Evolutionary conservation across 148 eudicot species (phyloP).

Genomic region (Heliamphora exappendiculata): DNA sequence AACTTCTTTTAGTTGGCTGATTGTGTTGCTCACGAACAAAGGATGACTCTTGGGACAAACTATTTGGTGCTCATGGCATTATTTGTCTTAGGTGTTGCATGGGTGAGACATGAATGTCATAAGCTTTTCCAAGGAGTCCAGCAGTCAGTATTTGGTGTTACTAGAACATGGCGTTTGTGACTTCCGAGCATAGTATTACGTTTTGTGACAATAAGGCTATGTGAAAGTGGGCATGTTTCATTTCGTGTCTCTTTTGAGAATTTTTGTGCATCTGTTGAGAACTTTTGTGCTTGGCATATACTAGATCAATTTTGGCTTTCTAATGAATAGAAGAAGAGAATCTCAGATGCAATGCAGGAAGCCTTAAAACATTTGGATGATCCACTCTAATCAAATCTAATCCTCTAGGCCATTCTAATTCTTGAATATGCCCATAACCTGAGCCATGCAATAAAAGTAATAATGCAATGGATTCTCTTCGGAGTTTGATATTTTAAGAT

Average conservation of each 20-base stretch:
- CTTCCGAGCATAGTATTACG: neutral
- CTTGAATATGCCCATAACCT: no score
- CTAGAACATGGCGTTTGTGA: neutral
- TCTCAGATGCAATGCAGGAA: neutral
- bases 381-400: no score
- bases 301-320: neutral
- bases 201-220: neutral
- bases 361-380: neutral
- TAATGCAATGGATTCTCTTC: no score
- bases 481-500: no score
- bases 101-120: neutral
- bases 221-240: neutral
- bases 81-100: neutral
- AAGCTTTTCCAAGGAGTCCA: constrained; percentile 5
- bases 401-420: no score
- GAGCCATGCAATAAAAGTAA: no score
- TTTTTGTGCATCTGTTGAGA: no score
- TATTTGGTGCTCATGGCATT: neutral
- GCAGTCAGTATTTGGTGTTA: neutral
- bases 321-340: neutral
- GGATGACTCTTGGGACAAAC: neutral
- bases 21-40: neutral
- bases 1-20: neutral
- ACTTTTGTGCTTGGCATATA: no score
- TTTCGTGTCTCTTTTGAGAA: neutral